These are phyloP conservation scores for Chrysoporthe puriensis DNA, from an alignment of 2,329 filamentous ascomycete genomes.

Conservation along the genomic window DNA sequence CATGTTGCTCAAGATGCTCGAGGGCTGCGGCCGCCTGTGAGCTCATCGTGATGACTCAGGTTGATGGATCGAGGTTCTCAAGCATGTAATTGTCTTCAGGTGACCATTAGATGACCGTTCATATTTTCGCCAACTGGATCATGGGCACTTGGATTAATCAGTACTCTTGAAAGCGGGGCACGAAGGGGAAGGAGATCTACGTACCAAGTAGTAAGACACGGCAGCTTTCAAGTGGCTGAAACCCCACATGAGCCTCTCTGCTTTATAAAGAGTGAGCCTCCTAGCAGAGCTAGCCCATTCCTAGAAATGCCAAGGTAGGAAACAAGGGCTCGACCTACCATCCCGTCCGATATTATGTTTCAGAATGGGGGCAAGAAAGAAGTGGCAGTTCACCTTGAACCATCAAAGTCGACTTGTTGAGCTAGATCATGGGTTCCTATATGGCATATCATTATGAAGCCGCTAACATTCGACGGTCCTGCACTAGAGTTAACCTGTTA, in stretches of 20 bases:
- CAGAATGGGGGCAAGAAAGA: background rate
- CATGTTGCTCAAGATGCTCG: slow-evolving; percentile 13
- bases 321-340: background rate
- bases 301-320: background rate
- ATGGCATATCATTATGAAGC: too few species aligned
- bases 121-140: too few species aligned
- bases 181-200: background rate
- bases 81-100: background rate
- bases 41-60: slow-evolving; percentile 10
- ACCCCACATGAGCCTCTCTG: slow-evolving; percentile 2
- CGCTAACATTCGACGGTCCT: background rate
- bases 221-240: background rate
- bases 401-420: background rate
- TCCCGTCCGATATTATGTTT: background rate
- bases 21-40: slow-evolving; percentile 8
- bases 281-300: background rate
- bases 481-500: too few species aligned
- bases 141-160: background rate
- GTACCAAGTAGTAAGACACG: background rate
- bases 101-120: background rate
- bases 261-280: background rate
- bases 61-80: background rate
- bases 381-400: background rate
- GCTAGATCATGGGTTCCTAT: background rate
- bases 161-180: background rate